Percentiles rank a stretch among this genome's conserved stretches.
Evolutionary conservation across 108 stramenopile species (phyloP).

Genomic region (Parietichytrium sp.): DNA sequence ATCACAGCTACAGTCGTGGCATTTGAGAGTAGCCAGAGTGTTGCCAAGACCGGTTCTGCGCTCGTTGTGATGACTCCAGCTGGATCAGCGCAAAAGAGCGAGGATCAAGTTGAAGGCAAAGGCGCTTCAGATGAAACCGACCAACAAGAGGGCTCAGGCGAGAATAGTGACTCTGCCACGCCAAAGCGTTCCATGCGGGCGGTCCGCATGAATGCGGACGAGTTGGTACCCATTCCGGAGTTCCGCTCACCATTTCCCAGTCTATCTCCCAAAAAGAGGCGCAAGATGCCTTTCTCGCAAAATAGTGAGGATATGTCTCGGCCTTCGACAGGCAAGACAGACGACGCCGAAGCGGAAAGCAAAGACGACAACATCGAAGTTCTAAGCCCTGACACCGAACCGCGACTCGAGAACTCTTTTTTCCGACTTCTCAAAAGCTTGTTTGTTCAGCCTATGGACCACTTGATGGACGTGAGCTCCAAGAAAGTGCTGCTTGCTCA

Average conservation of each 20-base stretch:
- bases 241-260: slow-evolving; percentile 28
- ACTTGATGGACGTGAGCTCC: neutral
- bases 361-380: neutral
- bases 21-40: too few relatives aligned
- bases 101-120: neutral
- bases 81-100: neutral
- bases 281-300: neutral
- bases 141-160: neutral
- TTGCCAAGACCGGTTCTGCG: neutral
- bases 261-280: neutral
- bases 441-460: neutral
- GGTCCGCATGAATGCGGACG: slow-evolving; percentile 28
- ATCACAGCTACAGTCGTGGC: slow-evolving; percentile 24
- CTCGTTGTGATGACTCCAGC: slow-evolving; percentile 30
- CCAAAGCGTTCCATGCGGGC: neutral
- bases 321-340: neutral
- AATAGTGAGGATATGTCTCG: too few relatives aligned
- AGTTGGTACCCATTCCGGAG: slow-evolving; percentile 26
- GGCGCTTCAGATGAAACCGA: neutral
- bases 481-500: slow-evolving; percentile 32
- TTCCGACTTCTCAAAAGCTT: neutral
- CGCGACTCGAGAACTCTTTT: neutral
- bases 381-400: neutral
- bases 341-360: neutral
- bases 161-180: too few relatives aligned